phyloP scores from a whole-genome alignment of 2,329 filamentous ascomycete species.

The Sclerotinia sclerotiorum region DNA sequence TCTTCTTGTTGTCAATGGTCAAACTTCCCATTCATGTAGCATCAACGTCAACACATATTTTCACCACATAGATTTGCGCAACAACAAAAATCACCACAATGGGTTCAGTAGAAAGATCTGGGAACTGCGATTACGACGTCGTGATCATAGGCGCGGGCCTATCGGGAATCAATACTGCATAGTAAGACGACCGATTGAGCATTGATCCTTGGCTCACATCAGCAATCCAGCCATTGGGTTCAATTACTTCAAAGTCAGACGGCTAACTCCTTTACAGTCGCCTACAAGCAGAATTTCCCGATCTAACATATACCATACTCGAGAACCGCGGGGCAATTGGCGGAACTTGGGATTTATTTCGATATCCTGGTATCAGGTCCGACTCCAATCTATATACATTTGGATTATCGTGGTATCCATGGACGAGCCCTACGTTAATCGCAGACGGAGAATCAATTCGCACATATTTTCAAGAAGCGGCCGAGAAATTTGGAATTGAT shows the following conservation, averaged over 20 bases:
- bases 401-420: slow-evolving; percentile 69
- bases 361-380: slow-evolving; percentile 69
- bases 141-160: slow-evolving; percentile 73
- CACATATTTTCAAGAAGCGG: slow-evolving; percentile 55
- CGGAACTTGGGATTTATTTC: slow-evolving; percentile 78
- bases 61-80: background rate
- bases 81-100: slow-evolving; percentile 12
- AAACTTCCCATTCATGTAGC: background rate
- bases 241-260: background rate
- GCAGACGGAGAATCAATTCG: slow-evolving; percentile 54
- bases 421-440: slow-evolving; percentile 55
- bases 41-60: background rate
- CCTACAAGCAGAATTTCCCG: slow-evolving; percentile 58
- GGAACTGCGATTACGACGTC: slow-evolving; percentile 46
- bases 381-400: slow-evolving; percentile 63
- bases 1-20: background rate
- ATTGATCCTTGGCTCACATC: background rate
- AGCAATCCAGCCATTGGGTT: too few relatives aligned
- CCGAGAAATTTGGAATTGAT: slow-evolving; percentile 53
- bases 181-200: slow-evolving; percentile 40
- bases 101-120: slow-evolving; percentile 26
- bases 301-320: slow-evolving; percentile 61
- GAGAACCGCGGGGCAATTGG: slow-evolving; percentile 66
- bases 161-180: slow-evolving; percentile 72
- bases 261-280: slow-evolving; percentile 41